phyloP scores from a whole-genome alignment of 106 monocot species.

The Posidonia australis region DNA sequence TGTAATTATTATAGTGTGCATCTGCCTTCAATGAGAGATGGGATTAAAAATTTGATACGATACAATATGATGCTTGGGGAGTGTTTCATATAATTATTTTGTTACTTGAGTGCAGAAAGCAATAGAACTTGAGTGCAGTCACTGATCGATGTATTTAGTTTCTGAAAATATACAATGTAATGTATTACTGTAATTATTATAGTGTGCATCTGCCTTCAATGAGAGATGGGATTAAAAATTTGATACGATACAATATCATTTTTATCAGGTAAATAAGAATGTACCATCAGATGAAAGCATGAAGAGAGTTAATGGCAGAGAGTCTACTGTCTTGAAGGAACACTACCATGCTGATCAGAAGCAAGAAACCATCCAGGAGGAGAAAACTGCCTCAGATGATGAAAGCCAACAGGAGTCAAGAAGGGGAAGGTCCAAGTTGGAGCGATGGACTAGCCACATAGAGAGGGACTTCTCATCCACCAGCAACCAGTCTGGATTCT shows the following conservation, averaged over 20 bases:
- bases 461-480: constrained; percentile 50
- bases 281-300: constrained; percentile 1
- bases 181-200: too few relatives aligned
- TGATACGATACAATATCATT: background rate
- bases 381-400: constrained; percentile 46
- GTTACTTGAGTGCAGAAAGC: background rate
- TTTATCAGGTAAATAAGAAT: background rate
- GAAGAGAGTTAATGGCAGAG: constrained; percentile 2
- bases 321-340: background rate
- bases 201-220: too few relatives aligned
- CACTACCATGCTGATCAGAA: constrained; percentile 4
- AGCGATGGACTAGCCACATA: constrained; percentile 88
- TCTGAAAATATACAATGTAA: too few relatives aligned
- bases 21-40: too few relatives aligned
- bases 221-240: too few relatives aligned
- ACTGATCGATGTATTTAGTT: too few relatives aligned
- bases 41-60: background rate
- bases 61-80: too few relatives aligned
- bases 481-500: constrained; percentile 13
- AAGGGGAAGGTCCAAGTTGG: constrained; percentile 78
- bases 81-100: too few relatives aligned
- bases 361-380: constrained; percentile 5
- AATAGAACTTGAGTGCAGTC: background rate
- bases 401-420: constrained; percentile 38
- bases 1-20: too few relatives aligned